Evolutionary conservation across 768 basidiomycete species (phyloP).

Genomic region (Sarcodon aspratus): DNA sequence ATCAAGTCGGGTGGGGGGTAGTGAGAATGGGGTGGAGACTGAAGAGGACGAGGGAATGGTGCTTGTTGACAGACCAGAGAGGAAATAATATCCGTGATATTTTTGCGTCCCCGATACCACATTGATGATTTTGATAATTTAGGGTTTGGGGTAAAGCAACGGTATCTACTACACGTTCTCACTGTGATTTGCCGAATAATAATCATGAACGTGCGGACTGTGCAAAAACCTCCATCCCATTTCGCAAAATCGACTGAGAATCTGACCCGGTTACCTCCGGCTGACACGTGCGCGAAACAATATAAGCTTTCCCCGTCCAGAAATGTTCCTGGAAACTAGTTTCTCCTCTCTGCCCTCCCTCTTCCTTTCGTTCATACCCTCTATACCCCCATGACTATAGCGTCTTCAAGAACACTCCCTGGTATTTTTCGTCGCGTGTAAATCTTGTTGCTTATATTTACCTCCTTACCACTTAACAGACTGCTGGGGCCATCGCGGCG

Average conservation of each 20-base stretch:
- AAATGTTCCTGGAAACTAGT: too few species aligned
- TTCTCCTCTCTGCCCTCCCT: neutral
- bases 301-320: too few species aligned
- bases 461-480: slow-evolving; percentile 6
- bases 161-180: too few species aligned
- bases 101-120: too few species aligned
- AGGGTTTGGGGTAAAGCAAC: too few species aligned
- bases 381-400: neutral
- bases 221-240: too few species aligned
- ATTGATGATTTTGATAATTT: too few species aligned
- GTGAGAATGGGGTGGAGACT: slow-evolving; percentile 61
- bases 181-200: too few species aligned
- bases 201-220: too few species aligned
- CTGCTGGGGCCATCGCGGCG: slow-evolving; percentile 18
- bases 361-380: neutral
- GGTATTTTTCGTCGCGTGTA: neutral
- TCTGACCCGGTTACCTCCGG: too few species aligned
- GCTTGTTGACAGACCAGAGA: slow-evolving; percentile 52
- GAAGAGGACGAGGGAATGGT: slow-evolving; percentile 84
- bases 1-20: slow-evolving; percentile 31
- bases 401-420: neutral
- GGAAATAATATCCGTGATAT: neutral
- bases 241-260: too few species aligned
- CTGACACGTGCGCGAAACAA: too few species aligned
- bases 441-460: neutral